Percentiles rank a stretch among this genome's conserved stretches.
phyloP scores from a whole-genome alignment of 345 rosid genomes.

The Hibiscus mutabilis region DNA sequence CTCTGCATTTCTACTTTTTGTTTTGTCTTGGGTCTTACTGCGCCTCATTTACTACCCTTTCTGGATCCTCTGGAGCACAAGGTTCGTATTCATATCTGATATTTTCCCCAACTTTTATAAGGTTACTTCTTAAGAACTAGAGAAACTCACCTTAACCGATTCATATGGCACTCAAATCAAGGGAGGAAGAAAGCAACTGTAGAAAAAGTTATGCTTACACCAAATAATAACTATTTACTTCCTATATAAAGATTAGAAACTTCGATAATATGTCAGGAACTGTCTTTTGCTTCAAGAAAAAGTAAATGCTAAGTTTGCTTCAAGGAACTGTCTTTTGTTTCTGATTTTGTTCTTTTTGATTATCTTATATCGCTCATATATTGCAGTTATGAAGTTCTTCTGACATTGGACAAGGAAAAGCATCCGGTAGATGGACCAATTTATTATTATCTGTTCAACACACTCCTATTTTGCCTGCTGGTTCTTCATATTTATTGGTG shows the following conservation, averaged over 20 bases:
- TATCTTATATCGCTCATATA: conserved; percentile 16
- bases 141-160: neutral
- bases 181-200: neutral
- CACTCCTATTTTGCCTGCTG: conserved; percentile 63
- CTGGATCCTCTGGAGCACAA: conserved; percentile 99
- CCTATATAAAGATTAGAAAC: neutral
- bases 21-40: conserved; percentile 74
- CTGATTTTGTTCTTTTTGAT: neutral
- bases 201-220: neutral
- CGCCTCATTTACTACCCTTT: conserved; percentile 93
- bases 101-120: neutral
- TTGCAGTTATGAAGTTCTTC: conserved; percentile 73
- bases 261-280: neutral
- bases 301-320: neutral
- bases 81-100: conserved; percentile 40
- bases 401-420: conserved; percentile 62
- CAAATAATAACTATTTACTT: neutral
- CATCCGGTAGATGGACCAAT: conserved; percentile 59
- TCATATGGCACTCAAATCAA: neutral
- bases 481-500: conserved; percentile 93
- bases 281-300: neutral
- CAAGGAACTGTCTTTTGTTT: neutral
- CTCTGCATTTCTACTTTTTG: conserved; percentile 70
- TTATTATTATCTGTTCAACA: conserved; percentile 75
- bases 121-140: neutral